A percentile compares a stretch with the other conserved stretches of the same genome.
phyloP scores from a whole-genome alignment of 2,329 filamentous ascomycete species.

The Sarocladiaceae sp. region DNA sequence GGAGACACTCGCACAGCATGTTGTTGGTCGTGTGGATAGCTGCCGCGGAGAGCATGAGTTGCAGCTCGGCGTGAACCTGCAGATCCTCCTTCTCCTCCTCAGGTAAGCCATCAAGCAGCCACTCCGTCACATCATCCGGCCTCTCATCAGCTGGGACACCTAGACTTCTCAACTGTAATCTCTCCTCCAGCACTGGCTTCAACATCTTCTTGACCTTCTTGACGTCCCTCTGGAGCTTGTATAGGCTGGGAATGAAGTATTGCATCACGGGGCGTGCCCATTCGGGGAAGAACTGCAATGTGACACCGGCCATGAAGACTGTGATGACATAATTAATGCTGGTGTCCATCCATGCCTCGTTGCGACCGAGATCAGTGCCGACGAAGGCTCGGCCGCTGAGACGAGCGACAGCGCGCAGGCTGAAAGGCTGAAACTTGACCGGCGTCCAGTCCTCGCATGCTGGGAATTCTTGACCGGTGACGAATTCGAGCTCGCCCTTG shows the following conservation, averaged over 20 bases:
- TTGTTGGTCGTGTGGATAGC: slow-evolving; percentile 40
- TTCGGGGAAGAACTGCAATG: slow-evolving; percentile 45
- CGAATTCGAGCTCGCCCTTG: slow-evolving; percentile 39
- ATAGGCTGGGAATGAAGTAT: slow-evolving; percentile 39
- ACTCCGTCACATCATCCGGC: slow-evolving; percentile 37
- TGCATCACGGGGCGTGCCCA: slow-evolving; percentile 42
- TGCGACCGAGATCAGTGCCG: slow-evolving; percentile 41
- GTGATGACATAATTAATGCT: slow-evolving; percentile 44
- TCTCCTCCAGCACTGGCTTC: slow-evolving; percentile 38
- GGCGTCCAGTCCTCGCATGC: slow-evolving; percentile 48
- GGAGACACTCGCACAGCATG: slow-evolving; percentile 41
- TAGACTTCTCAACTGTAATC: slow-evolving; percentile 9
- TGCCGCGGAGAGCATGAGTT: slow-evolving; percentile 37
- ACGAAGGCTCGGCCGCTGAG: slow-evolving; percentile 49
- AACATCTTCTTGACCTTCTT: slow-evolving; percentile 36
- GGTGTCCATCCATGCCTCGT: slow-evolving; percentile 47
- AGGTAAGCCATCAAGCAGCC: slow-evolving; percentile 27
- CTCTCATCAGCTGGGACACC: slow-evolving; percentile 17
- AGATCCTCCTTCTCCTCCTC: slow-evolving; percentile 29
- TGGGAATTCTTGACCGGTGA: slow-evolving; percentile 41
- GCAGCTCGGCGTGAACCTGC: slow-evolving; percentile 32
- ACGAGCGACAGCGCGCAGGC: slow-evolving; percentile 45
- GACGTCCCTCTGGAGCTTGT: slow-evolving; percentile 37
- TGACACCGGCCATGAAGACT: slow-evolving; percentile 39
- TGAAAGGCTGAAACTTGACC: slow-evolving; percentile 45